Conservation (phyloP, 2,329 filamentous ascomycete species). For the Cadophora luteo-olivacea region DNA sequence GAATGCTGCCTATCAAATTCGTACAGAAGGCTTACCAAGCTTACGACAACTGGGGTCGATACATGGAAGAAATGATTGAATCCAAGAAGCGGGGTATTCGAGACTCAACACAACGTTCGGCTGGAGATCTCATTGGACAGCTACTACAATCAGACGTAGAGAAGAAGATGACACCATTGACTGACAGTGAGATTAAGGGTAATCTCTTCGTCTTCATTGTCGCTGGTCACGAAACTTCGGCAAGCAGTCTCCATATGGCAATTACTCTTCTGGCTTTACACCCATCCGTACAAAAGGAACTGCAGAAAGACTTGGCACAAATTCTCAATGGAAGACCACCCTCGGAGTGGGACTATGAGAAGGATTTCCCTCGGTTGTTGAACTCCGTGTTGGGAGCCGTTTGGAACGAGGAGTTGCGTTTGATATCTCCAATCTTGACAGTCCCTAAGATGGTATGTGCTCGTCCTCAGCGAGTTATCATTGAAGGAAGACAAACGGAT, state of each 20-base stretch:
- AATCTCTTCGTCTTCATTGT: constrained; percentile 73
- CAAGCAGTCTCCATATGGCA: constrained; percentile 75
- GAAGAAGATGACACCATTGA: constrained; percentile 3
- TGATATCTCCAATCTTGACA: constrained; percentile 73
- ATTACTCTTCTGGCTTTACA: constrained; percentile 72
- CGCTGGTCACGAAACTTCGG: constrained; percentile 81
- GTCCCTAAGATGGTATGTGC: constrained; percentile 70
- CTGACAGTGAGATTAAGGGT: constrained; percentile 69
- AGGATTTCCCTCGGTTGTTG: constrained; percentile 67
- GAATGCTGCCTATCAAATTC: not conserved
- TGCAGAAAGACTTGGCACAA: constrained; percentile 72
- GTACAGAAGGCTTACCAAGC: constrained; percentile 21
- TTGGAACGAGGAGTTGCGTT: constrained; percentile 77
- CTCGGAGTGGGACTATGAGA: constrained; percentile 72
- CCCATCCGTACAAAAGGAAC: constrained; percentile 63
- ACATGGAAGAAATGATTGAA: constrained; percentile 31
- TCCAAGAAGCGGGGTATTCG: constrained; percentile 20
- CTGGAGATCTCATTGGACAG: constrained; percentile 15
- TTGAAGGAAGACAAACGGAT: constrained; percentile 62
- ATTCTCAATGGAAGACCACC: constrained; percentile 66
- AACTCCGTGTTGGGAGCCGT: constrained; percentile 74
- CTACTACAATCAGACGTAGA: not conserved
- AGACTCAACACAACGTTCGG: constrained; percentile 2
- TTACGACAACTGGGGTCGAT: constrained; percentile 27
- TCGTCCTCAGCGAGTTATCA: constrained; percentile 58